Evolutionary conservation across 495 filamentous ascomycete species (phyloP), one percentile per base, ranked within the genome.

Genomic region (Neurospora sp.): DNA sequence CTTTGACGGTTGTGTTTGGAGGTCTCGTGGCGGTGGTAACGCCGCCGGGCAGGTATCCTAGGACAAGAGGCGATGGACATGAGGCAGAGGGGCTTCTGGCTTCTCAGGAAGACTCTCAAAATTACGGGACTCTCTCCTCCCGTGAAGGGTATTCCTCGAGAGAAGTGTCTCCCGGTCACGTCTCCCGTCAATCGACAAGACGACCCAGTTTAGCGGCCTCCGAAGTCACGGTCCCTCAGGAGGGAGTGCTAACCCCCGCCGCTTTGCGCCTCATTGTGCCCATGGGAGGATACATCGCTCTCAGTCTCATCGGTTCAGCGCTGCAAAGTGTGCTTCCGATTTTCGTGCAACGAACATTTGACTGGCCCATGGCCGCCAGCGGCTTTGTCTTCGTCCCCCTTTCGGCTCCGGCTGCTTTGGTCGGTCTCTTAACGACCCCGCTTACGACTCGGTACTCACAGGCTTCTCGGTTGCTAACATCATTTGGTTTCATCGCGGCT

Each of bases 311-410:
- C 53, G 45, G 59, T 8, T 74, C 79, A 1, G 74, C 79, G 1
- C 72, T 80, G 1, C 72, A 78, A 16, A 77, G 75, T 35, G 74
- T 79, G 3, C 71, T 80, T 10, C 79, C 79, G 4, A 70, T 77
- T 4, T 76, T 78, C 45, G 74, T 72, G 20, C 70, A 74, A 39
- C 72, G 69, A 6, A 69, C 71, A 4, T 73, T 79, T 40, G 39
- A 73, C 31, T 79, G 78, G 78, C 42, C 72, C 3, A 71, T 75
- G n/a, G 70, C 72, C 4, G 40, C 41, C 14, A 71, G 16, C 31
- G 79, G 77, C 18, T 69, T 73, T 16, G 59, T 73, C 8, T 77
- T 80, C 41, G 73, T 79, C 8, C 71, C 72, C 4, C 71, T 80
- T 8, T 75, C 77, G 7, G 76, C 68, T 10, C 79, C 79, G 9